Evolutionary conservation across 305 asterid genomes (phyloP), one percentile per base, ranked within the genome.

Genomic region (Solanum hybrid): DNA sequence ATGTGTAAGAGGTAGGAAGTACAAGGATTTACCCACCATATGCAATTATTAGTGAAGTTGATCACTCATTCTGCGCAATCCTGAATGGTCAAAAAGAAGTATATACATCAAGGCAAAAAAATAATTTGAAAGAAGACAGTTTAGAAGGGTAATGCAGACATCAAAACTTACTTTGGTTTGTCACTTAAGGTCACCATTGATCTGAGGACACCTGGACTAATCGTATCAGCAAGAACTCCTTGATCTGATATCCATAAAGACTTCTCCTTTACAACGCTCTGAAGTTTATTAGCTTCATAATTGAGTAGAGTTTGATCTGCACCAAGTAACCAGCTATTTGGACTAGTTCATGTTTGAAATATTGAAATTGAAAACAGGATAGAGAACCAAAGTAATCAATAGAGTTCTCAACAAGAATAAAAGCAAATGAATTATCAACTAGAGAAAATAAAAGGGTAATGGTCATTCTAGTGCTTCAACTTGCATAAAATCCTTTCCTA

Each of bases 251-350:
- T 93, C 87, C 77, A 90, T 42, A 96, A 93, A 78, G 99, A 92
- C 92, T 94, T 94, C 91, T 97, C 99, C 93, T 97, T 97, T 90
- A 96, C 96, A 88, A 57, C 88, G 94, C 99, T 97, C 91, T 96
- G 99, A 46, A 97, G 96, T 92, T 95, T 96, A 93, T 95, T 96
- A 31, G 98, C 93, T 92, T 96, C 97, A 90, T 93, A 95, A 92
- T 97, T 97, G 2, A 95, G 95, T 75, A 87, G 93, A 26, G 90
- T 91, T 94, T 97, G 99, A 92, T 96, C 99, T 96, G 87, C 94
- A 94, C 39, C 78, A 57, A 57, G 86, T 84, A 84, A 84, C 76
- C 10, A 51, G 61, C 88, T 20, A 31, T 84, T 51, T 57, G 75
- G 18, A 84, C 88, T 5, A 16, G 42, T 20, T 84, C 76, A 31